Evolutionary conservation across 768 basidiomycete species (phyloP).

Genomic region (Cystofilobasidium macerans): DNA sequence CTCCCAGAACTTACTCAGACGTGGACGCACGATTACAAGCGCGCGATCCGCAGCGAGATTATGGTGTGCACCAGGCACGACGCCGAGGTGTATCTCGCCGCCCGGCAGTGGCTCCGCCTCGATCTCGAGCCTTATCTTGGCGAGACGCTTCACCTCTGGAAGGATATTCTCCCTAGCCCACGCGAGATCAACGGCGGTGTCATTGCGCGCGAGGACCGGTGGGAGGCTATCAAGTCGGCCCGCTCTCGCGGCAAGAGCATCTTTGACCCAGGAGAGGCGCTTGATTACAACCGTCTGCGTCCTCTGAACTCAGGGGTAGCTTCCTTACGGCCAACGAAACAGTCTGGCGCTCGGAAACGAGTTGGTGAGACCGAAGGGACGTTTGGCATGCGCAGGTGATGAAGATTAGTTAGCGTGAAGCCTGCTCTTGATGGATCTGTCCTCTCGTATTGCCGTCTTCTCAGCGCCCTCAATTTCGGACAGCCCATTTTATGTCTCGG

Average conservation of each 20-base stretch:
- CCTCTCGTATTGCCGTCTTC: too few relatives aligned
- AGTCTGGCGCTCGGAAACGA: too few relatives aligned
- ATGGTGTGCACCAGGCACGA: not conserved
- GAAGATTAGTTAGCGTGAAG: too few relatives aligned
- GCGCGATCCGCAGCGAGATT: not conserved
- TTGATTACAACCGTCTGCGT: not conserved
- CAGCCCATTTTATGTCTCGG: too few relatives aligned
- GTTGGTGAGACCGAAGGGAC: too few relatives aligned
- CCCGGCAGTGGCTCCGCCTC: not conserved
- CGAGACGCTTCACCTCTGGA: not conserved
- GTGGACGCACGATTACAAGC: not conserved
- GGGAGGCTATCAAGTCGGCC: not conserved
- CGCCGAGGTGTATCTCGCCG: not conserved
- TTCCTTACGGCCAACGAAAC: too few relatives aligned
- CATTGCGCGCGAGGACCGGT: not conserved
- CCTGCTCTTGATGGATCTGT: too few relatives aligned
- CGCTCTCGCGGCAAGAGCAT: not conserved
- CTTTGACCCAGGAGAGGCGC: not conserved
- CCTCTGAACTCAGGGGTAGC: too few relatives aligned
- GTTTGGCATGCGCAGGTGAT: too few relatives aligned
- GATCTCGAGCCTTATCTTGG: not conserved
- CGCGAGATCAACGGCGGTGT: not conserved
- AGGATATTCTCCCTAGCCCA: not conserved
- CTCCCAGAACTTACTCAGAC: not conserved
- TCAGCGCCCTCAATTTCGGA: too few relatives aligned